Evolutionary conservation across 208 protist genomes (phyloP).

Genomic region (Sergeia podlipaevii): DNA sequence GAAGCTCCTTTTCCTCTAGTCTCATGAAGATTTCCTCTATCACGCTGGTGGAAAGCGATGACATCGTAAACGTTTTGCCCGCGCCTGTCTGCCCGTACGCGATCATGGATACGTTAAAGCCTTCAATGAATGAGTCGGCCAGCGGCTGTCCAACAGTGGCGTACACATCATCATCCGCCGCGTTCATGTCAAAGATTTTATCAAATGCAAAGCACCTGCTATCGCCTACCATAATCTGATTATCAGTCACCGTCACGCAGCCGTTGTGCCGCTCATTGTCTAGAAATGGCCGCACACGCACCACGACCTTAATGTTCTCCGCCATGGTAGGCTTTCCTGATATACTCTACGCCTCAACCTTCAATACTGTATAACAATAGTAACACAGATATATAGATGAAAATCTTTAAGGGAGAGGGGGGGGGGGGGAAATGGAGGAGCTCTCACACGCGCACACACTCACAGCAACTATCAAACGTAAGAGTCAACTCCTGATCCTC

Average conservation of each 20-base stretch:
- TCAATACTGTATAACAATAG: too few relatives aligned
- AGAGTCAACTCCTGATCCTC: too few relatives aligned
- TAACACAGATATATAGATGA: too few relatives aligned
- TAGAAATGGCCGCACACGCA: constrained; percentile 88
- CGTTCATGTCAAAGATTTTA: constrained; percentile 66
- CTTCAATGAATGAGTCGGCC: constrained; percentile 71
- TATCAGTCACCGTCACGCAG: constrained; percentile 43
- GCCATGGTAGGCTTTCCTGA: constrained; percentile 18
- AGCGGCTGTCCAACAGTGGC: constrained; percentile 67
- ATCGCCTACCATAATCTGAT: constrained; percentile 86
- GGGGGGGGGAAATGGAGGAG: too few relatives aligned
- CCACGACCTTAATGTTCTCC: constrained; percentile 76
- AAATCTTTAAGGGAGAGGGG: neutral
- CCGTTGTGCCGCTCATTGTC: constrained; percentile 46
- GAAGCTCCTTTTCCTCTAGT: constrained; percentile 39
- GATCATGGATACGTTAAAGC: constrained; percentile 91
- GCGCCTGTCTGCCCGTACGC: constrained; percentile 95
- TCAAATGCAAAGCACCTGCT: constrained; percentile 90
- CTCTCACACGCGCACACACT: too few relatives aligned
- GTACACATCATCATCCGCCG: constrained; percentile 70
- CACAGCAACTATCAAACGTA: too few relatives aligned
- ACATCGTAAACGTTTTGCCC: constrained; percentile 96
- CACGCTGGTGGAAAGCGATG: constrained; percentile 48
- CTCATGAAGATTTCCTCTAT: constrained; percentile 83
- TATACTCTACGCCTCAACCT: neutral